Base-by-base conservation (phyloP, 768 basidiomycete species). In the Suillus subluteus region DNA sequence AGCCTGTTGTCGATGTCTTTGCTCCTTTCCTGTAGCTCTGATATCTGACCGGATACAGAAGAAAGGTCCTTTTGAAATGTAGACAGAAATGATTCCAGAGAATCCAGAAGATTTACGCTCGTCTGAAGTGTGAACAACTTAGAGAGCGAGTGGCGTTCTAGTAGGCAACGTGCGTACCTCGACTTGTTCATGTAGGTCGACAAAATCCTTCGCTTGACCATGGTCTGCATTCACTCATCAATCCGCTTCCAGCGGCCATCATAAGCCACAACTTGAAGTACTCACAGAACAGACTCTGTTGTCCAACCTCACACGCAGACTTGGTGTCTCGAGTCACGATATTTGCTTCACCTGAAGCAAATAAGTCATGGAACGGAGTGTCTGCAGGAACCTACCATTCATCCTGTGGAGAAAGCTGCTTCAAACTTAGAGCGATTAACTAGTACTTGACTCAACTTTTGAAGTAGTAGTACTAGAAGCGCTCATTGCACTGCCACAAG, bases 51-150 rank as follows among this genome's bases (percentile, higher is more conserved):
- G 3, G 98, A 98, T 12, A 99, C 98, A 2, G 91, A 90, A 6
- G 95, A 92, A 26, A 99, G 83, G 77, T 99, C 97, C 71, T 85
- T 91, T 78, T 98, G 97, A 73, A 99, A 99, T 0, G 94, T 98
- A 3, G 95, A 95, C 13, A 99, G 84, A 77, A 99, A 99, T 1
- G 88, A 84, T 70, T 98, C 91, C 4, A 99, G 84, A 1, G 94
- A 94, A 73, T 95, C 90, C 63, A 99, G 83, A 23, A 99, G 85
- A 66, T 83, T 84, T 16, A 93, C 86, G 73, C 96, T 97, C 18
- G 94, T 91, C 97, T 99, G 75, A 9, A 32, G 30, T 37, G 43
- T 46, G 37, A 64, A 70, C 65, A 65, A 69, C 40, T 37, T 35
- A 43, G 16, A 32, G 21, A 43, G 41, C 6, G 21, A 11, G 11